Conservation (phyloP, 495 filamentous ascomycete species). For the Talaromyces adpressus region DNA sequence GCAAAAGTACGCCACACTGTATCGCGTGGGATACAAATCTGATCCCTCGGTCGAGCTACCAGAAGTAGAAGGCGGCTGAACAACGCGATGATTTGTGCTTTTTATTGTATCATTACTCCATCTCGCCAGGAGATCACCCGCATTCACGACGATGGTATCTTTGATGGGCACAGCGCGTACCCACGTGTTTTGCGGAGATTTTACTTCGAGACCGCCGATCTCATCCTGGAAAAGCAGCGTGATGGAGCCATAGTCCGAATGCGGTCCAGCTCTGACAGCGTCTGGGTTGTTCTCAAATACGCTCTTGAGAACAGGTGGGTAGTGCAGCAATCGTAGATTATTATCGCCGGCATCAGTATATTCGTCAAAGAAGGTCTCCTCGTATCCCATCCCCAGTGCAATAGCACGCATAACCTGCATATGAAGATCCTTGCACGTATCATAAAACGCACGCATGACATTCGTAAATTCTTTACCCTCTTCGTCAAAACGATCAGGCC, state of each 20-base stretch:
- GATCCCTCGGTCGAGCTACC: conserved; percentile 14
- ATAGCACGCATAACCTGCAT: conserved; percentile 80
- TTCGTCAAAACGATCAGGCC: conserved; percentile 61
- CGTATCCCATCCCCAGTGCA: conserved; percentile 72
- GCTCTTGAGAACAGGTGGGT: conserved; percentile 60
- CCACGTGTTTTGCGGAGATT: conserved; percentile 67
- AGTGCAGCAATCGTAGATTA: conserved; percentile 82
- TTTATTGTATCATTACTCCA: conserved; percentile 91
- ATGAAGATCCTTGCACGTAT: conserved; percentile 67
- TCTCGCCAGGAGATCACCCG: conserved; percentile 77
- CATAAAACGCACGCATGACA: conserved; percentile 67
- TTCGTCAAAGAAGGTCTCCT: conserved; percentile 67
- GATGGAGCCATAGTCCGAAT: conserved; percentile 84
- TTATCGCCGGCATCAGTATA: conserved; percentile 74
- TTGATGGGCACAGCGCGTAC: conserved; percentile 78
- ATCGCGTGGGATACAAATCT: conserved; percentile 36
- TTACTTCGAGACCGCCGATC: conserved; percentile 77
- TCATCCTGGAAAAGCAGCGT: conserved; percentile 87
- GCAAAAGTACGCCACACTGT: conserved; percentile 72
- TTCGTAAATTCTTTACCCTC: conserved; percentile 60
- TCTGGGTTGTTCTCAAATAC: conserved; percentile 64
- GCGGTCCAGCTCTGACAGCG: conserved; percentile 77
- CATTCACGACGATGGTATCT: conserved; percentile 78
- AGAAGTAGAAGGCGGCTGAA: conserved; percentile 59
- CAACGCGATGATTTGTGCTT: conserved; percentile 82